Evolutionary conservation across 2,329 filamentous ascomycete species (phyloP).

Genomic region (Allantophomopsis cytisporea): DNA sequence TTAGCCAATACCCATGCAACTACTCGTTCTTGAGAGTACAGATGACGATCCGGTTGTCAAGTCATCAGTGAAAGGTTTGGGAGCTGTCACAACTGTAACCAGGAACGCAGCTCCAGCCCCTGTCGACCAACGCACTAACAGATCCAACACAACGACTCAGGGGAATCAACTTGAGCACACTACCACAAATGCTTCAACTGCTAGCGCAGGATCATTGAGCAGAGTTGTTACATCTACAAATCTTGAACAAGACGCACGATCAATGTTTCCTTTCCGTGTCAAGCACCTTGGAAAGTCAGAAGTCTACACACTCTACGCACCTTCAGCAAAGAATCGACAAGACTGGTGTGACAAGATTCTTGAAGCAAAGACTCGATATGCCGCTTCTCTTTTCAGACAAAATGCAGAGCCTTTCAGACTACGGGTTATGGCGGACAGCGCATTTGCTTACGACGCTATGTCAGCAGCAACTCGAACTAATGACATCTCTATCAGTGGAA

Average conservation of each 20-base stretch:
- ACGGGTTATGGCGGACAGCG: slow-evolving; percentile 81
- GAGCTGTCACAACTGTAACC: slow-evolving; percentile 48
- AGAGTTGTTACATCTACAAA: slow-evolving; percentile 30
- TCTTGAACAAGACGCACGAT: slow-evolving; percentile 26
- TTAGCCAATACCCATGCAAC: slow-evolving; percentile 92
- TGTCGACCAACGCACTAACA: slow-evolving; percentile 22
- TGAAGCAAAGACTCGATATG: slow-evolving; percentile 88
- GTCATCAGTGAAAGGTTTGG: slow-evolving; percentile 37
- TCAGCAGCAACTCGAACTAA: slow-evolving; percentile 44
- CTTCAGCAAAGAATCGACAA: slow-evolving; percentile 56
- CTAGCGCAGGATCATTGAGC: slow-evolving; percentile 30
- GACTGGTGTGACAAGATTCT: slow-evolving; percentile 94
- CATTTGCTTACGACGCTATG: slow-evolving; percentile 66
- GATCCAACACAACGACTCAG: slow-evolving; percentile 23
- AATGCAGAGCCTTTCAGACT: slow-evolving; percentile 93
- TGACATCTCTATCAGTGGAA: slow-evolving; percentile 71
- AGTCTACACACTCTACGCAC: slow-evolving; percentile 81
- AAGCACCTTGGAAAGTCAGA: slow-evolving; percentile 86
- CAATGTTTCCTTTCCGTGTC: slow-evolving; percentile 83
- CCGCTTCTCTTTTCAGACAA: slow-evolving; percentile 75
- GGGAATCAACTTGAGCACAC: slow-evolving; percentile 52
- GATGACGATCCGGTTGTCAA: slow-evolving; percentile 87
- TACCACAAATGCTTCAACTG: slow-evolving; percentile 52
- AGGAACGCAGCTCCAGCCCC: slow-evolving; percentile 47
- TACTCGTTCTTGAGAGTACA: slow-evolving; percentile 82